Conservation (phyloP, 2,329 filamentous ascomycete species). For the Onygenales sp. region DNA sequence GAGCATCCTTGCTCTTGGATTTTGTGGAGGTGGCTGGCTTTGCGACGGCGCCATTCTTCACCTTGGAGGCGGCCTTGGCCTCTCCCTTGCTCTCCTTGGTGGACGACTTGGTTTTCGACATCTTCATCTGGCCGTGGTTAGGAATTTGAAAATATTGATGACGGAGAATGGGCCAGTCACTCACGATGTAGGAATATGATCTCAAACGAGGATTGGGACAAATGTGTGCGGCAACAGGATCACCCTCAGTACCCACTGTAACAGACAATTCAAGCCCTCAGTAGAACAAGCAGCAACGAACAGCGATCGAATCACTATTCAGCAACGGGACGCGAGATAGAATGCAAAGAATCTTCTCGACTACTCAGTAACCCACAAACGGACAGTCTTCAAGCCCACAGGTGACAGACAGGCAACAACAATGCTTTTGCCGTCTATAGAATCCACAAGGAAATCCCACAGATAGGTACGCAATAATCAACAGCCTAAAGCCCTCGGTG, state of each 20-base stretch:
- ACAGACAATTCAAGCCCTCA: constrained; percentile 5
- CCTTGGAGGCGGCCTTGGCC: constrained; percentile 37
- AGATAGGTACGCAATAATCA: constrained; percentile 27
- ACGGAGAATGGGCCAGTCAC: neutral
- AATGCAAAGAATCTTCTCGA: constrained; percentile 1
- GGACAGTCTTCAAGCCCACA: constrained; percentile 7
- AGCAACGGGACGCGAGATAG: neutral
- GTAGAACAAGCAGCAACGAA: constrained; percentile 1
- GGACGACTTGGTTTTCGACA: constrained; percentile 34
- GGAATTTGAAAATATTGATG: constrained; percentile 3
- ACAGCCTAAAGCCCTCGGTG: constrained; percentile 32
- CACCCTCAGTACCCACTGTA: constrained; percentile 1
- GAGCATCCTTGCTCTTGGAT: constrained; percentile 23
- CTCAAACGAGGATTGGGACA: neutral
- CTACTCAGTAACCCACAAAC: constrained; percentile 12
- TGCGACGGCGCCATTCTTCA: constrained; percentile 37
- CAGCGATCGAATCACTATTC: neutral
- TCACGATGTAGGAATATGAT: neutral
- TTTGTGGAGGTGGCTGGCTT: constrained; percentile 35
- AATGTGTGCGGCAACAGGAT: constrained; percentile 2
- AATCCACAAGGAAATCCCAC: constrained; percentile 35
- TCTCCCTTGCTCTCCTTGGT: constrained; percentile 18
- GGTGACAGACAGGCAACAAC: constrained; percentile 22
- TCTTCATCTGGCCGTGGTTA: constrained; percentile 23
- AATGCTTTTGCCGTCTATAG: constrained; percentile 31